Evolutionary conservation across 1,284 basidiomycete species (phyloP).

Genomic region (Microbotryum saponariae): DNA sequence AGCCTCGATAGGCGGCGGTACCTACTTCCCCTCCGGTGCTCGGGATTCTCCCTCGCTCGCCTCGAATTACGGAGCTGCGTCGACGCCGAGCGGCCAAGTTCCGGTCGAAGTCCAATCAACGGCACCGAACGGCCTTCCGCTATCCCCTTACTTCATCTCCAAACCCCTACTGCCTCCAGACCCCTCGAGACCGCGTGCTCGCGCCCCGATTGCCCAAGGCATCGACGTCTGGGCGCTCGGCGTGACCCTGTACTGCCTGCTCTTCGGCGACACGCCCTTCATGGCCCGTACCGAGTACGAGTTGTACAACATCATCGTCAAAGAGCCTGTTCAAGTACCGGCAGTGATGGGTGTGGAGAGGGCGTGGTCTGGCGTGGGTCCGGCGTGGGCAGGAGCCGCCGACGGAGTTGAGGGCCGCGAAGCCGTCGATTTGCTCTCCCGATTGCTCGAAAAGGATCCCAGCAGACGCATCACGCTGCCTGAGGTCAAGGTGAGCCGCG

Average conservation of each 20-base stretch:
- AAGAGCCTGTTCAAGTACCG: slow-evolving; percentile 65
- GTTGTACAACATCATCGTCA: slow-evolving; percentile 76
- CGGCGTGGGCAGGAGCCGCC: slow-evolving; percentile 36
- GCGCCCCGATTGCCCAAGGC: slow-evolving; percentile 71
- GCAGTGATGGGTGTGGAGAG: slow-evolving; percentile 60
- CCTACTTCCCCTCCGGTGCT: slow-evolving; percentile 19
- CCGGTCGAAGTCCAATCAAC: background rate
- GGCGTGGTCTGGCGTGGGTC: slow-evolving; percentile 52
- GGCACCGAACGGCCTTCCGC: slow-evolving; percentile 12
- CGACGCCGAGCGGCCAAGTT: background rate
- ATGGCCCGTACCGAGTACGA: slow-evolving; percentile 61
- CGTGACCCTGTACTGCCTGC: slow-evolving; percentile 90
- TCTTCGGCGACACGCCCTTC: slow-evolving; percentile 78
- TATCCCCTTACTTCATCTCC: slow-evolving; percentile 29
- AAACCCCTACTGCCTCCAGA: slow-evolving; percentile 23
- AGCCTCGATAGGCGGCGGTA: background rate
- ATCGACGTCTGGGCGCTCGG: slow-evolving; percentile 99
- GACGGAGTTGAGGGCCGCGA: slow-evolving; percentile 51
- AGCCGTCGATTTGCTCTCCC: slow-evolving; percentile 64
- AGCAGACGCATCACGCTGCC: slow-evolving; percentile 69
- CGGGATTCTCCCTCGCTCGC: slow-evolving; percentile 27
- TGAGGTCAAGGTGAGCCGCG: slow-evolving; percentile 65
- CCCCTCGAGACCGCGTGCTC: slow-evolving; percentile 13
- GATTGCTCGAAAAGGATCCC: slow-evolving; percentile 76
- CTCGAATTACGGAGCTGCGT: slow-evolving; percentile 18